phyloP scores from a whole-genome alignment of 2,329 filamentous ascomycete species.

The Microdochium bolleyi region DNA sequence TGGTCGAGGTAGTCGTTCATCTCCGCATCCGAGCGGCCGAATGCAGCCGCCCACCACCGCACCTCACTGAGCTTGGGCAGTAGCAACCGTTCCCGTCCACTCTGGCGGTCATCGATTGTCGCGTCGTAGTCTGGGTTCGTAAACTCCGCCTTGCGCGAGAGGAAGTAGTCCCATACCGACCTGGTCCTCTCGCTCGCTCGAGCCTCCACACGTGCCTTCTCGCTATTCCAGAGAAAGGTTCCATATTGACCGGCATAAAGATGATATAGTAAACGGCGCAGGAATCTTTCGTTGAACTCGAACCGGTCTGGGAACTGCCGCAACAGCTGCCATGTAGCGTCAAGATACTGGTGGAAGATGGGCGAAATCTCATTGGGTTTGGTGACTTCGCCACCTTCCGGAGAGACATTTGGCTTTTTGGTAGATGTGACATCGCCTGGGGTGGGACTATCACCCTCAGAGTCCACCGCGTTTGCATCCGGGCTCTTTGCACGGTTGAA shows the following conservation, averaged over 20 bases:
- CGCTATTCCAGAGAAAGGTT: slow-evolving; percentile 91
- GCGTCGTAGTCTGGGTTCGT: slow-evolving; percentile 71
- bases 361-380: slow-evolving; percentile 87
- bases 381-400: slow-evolving; percentile 58
- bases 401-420: slow-evolving; percentile 25
- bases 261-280: slow-evolving; percentile 84
- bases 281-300: slow-evolving; percentile 92
- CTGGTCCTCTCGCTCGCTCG: slow-evolving; percentile 63
- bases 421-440: slow-evolving; percentile 19
- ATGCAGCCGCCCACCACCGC: slow-evolving; percentile 90
- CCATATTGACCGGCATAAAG: slow-evolving; percentile 95
- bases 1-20: slow-evolving; percentile 71
- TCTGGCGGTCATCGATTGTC: slow-evolving; percentile 67
- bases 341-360: slow-evolving; percentile 95
- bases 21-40: slow-evolving; percentile 79
- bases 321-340: slow-evolving; percentile 85
- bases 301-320: slow-evolving; percentile 82
- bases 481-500: slow-evolving; percentile 73
- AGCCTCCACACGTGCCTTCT: slow-evolving; percentile 74
- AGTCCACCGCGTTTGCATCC: slow-evolving; percentile 47
- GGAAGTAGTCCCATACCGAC: slow-evolving; percentile 94
- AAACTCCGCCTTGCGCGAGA: slow-evolving; percentile 74
- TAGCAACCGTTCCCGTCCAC: slow-evolving; percentile 74
- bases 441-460: slow-evolving; percentile 26
- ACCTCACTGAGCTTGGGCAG: slow-evolving; percentile 71